Conservation (phyloP, 345 rosid genomes). For the Odontarrhena argentea region DNA sequence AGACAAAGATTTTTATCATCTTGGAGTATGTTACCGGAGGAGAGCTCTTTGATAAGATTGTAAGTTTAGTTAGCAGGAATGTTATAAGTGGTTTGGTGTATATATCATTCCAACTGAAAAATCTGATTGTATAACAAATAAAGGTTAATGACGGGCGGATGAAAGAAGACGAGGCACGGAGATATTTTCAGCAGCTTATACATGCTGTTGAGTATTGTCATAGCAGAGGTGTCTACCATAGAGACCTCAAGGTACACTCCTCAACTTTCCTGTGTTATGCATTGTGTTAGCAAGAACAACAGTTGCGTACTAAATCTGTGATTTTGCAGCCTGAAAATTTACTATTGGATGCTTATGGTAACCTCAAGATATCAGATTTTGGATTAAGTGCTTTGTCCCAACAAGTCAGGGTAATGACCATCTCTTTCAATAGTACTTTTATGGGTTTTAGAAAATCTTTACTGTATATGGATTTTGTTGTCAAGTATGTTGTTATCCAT, state of each 20-base stretch:
- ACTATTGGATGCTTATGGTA: constrained; percentile 79
- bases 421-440: neutral
- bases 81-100: neutral
- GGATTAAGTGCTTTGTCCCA: constrained; percentile 96
- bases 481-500: neutral
- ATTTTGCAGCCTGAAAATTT: constrained; percentile 85
- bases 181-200: constrained; percentile 95
- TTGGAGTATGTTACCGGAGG: constrained; percentile 80
- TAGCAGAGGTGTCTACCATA: constrained; percentile 96
- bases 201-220: constrained; percentile 96
- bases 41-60: constrained; percentile 83
- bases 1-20: constrained; percentile 68
- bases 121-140: constrained; percentile 4
- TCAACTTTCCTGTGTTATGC: too few species aligned
- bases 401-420: constrained; percentile 81
- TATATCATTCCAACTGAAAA: neutral
- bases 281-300: too few species aligned
- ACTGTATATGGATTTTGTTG: neutral
- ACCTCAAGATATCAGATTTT: constrained; percentile 95
- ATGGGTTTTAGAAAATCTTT: neutral
- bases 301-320: neutral
- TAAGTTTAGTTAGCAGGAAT: constrained; percentile 39
- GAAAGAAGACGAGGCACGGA: constrained; percentile 86
- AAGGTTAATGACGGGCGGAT: constrained; percentile 93
- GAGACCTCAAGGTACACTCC: constrained; percentile 76